These are phyloP conservation scores for Phytophthora cryptogea DNA, from an alignment of 352 stramenopile genomes.

Conservation along the genomic window DNA sequence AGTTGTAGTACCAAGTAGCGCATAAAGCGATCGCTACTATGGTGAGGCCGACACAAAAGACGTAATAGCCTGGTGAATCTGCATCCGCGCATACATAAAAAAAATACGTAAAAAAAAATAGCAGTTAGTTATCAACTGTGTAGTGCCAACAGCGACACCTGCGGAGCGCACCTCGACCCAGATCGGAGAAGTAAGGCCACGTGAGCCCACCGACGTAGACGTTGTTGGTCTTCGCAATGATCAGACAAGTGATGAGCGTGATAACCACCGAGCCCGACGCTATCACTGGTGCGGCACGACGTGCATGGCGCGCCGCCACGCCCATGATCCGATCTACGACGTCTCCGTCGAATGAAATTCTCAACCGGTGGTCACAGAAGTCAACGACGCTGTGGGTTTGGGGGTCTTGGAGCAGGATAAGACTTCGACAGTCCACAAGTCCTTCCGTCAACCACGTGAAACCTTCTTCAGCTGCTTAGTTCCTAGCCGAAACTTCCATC, in stretches of 20 bases:
- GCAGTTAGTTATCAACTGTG: neutral
- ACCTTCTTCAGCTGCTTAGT: conserved; percentile 9
- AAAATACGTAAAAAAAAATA: neutral
- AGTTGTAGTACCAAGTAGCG: conserved; percentile 60
- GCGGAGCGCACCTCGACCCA: conserved; percentile 44
- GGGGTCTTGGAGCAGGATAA: conserved; percentile 16
- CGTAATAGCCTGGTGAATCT: conserved; percentile 59
- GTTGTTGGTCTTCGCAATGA: conserved; percentile 51
- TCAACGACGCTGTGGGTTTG: neutral
- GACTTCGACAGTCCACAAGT: conserved; percentile 7
- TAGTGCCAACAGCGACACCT: neutral
- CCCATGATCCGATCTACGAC: conserved; percentile 7
- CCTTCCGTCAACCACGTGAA: conserved; percentile 1
- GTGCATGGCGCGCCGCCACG: conserved; percentile 1
- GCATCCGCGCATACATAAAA: neutral
- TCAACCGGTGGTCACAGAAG: conserved; percentile 1
- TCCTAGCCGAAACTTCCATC: conserved; percentile 14
- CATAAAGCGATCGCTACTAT: conserved; percentile 39
- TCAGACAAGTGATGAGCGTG: conserved; percentile 59
- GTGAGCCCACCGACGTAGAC: conserved; percentile 60
- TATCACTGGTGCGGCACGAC: conserved; percentile 36
- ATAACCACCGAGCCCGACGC: conserved; percentile 40
- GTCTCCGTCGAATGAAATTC: neutral
- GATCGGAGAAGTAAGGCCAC: conserved; percentile 76
- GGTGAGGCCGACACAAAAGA: conserved; percentile 54